Evolutionary conservation across 2,329 filamentous ascomycete species (phyloP), one percentile per base, ranked within the genome.

Genomic region (Fusarium longipes): DNA sequence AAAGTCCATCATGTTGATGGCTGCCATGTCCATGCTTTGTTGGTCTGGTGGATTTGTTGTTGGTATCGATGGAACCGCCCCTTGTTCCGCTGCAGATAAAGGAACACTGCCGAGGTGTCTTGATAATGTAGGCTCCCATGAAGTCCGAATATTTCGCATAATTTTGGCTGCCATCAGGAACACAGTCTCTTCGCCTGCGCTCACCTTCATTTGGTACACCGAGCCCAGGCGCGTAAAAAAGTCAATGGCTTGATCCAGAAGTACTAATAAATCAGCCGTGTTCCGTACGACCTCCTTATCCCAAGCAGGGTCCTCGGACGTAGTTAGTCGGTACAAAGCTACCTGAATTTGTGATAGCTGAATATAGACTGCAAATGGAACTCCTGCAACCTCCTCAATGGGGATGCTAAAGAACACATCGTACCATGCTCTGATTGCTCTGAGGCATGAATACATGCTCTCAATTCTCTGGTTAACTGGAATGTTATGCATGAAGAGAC

Each of bases 281-380:
- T 71, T 70, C 15, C 74, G 75, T 8, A 82, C 73, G 2, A 76
- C 59, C 6, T 76, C 74, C 52, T 76, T 78, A 56, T 83, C 80
- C 81, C 80, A 83, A 8, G 73, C 77, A 3, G 78, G 77, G 43
- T 79, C 77, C 9, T 82, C 79, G 5, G 77, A 72, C 1, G 75
- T 78, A 3, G 78, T 78, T 22, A 83, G 77, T 8, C 76, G 73
- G 65, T 81, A 82, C 8, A 82, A 69, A 3, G 75, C 70, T 9
- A 80, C 69, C 22, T 81, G 73, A 43, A 76, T 74, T 15, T 80
- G 78, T 4, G 76, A 76, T 7, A 81, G 64, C 40, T 77, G 74
- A 9, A 77, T 71, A 36, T 77, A 78, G 15, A 77, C 60, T 8
- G 70, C 61, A 36, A 82, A 77, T 0, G 80, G 75, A 10, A 78